Percentiles rank a stretch among this genome's conserved stretches.
Evolutionary conservation across 225 moss, liverwort and hornwort species (phyloP).

Genomic region (Polytrichum formosum): DNA sequence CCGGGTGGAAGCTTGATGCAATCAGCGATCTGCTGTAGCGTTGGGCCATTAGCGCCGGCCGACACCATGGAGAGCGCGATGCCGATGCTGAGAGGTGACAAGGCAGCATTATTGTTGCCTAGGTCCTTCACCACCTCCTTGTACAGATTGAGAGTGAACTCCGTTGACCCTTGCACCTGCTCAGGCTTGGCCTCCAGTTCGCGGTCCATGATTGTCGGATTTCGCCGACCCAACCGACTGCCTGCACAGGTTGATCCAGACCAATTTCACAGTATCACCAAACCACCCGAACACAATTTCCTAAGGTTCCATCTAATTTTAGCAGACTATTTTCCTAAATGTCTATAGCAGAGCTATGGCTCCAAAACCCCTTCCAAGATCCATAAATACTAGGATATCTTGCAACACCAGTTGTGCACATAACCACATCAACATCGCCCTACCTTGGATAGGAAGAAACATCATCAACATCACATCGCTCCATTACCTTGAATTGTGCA

Average conservation of each 20-base stretch:
- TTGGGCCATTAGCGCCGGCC: slow-evolving; percentile 61
- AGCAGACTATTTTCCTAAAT: no score
- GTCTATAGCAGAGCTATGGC: no score
- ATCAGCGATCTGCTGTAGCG: slow-evolving; percentile 40
- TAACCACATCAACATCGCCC: not conserved
- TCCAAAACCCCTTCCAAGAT: no score
- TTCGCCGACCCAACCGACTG: not conserved
- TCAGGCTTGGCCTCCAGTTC: slow-evolving; percentile 24
- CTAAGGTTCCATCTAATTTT: no score
- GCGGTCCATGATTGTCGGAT: slow-evolving; percentile 5
- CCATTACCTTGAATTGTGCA: no score
- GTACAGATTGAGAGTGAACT: slow-evolving; percentile 52
- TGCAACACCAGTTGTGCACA: not conserved
- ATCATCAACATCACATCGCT: not conserved
- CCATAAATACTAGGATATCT: not conserved
- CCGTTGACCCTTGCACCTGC: slow-evolving; percentile 29
- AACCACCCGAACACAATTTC: not conserved
- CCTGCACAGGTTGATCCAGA: not conserved
- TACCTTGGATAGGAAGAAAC: not conserved
- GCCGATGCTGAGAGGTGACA: slow-evolving; percentile 67
- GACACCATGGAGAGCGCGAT: slow-evolving; percentile 60
- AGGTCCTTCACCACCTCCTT: slow-evolving; percentile 39
- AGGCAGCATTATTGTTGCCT: slow-evolving; percentile 44
- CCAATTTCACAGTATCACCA: not conserved
- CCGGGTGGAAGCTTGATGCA: slow-evolving; percentile 28